Percentiles rank a stretch among this genome's conserved stretches.
phyloP scores from a whole-genome alignment of 2,329 filamentous ascomycete species.

The Periconia sp. region DNA sequence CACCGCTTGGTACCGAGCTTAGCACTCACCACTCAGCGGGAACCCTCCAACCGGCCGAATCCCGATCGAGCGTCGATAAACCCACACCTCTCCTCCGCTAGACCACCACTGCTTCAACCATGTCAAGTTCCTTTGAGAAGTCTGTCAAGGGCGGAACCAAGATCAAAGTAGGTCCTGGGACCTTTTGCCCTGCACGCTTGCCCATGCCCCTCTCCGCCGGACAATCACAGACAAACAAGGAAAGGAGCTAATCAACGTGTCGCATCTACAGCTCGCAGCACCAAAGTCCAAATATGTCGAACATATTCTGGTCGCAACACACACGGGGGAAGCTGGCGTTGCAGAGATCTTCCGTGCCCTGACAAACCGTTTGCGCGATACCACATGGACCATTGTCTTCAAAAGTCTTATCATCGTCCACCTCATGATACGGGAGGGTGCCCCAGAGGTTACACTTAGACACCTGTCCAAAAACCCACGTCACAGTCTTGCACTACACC shows the following conservation, averaged over 20 bases:
- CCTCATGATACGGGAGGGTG: conserved; percentile 95
- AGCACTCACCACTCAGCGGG: conserved; percentile 12
- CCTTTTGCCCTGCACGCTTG: neutral
- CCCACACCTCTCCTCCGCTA: conserved; percentile 4
- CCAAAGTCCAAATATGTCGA: conserved; percentile 99
- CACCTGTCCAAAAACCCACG: conserved; percentile 78
- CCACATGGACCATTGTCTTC: conserved; percentile 99
- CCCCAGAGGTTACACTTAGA: conserved; percentile 81
- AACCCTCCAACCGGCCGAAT: conserved; percentile 10
- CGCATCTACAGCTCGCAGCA: conserved; percentile 72
- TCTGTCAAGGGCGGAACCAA: conserved; percentile 98
- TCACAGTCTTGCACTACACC: conserved; percentile 81
- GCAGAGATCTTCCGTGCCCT: conserved; percentile 93
- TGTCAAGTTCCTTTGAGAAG: conserved; percentile 95
- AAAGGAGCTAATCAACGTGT: neutral
- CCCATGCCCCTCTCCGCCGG: neutral
- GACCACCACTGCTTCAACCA: conserved; percentile 40
- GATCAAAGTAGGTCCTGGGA: conserved; percentile 69
- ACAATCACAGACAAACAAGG: neutral
- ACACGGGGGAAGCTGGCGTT: conserved; percentile 91
- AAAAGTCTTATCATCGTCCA: conserved; percentile 95
- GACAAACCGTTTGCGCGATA: conserved; percentile 85
- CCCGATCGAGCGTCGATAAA: conserved; percentile 7
- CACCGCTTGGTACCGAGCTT: neutral
- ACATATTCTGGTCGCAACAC: conserved; percentile 92